Evolutionary conservation across 192 early-diverging fungal genomes (phyloP), one percentile per base, ranked within the genome.

Genomic region (Backusella tuberculispora): DNA sequence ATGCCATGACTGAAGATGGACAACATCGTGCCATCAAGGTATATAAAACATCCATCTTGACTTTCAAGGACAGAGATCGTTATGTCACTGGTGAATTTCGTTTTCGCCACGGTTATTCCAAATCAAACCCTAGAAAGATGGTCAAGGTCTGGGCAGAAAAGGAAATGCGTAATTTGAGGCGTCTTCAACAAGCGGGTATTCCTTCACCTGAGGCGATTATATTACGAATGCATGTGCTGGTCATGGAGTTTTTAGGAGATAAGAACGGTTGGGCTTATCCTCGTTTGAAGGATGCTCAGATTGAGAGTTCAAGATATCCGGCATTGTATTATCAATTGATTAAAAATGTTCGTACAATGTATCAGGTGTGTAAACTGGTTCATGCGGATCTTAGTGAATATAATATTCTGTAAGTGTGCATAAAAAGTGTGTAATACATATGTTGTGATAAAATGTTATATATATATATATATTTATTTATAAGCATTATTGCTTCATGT

Each of bases 91-190:
- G 97, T 73, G 98, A 99, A 81, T 94, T 91, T 79, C 89, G 98
- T 64, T 99, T 98, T 88, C 85, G 95, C 15, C 92, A 97, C 81
- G 98, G 97, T 21, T 99, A 99, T 80, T 90, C 87, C 72, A 93
- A 93, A 74, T 91, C 90, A 79, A 98, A 99, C 78, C 96, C 97
- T 34, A 87, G 96, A 71, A 99, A 99, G 85, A 99, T 99, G 97
- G 96, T 99, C 70, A 93, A 95, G 81, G 81, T 96, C 44, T 99
- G 97, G 97, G 97, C 97, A 0, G 97, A 99, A 78, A 99, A 99
- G 84, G 96, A 99, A 81, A 97, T 99, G 96, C 88, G 97, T 71
- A 99, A 99, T 76, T 84, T 99, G 82, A 97, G 96, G 77, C 91
- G 97, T 66, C 78, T 99, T 46, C 87, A 92, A 64, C 86, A 83